Conservation (phyloP, 441 rosid species). For the Pelargonium australe region DNA sequence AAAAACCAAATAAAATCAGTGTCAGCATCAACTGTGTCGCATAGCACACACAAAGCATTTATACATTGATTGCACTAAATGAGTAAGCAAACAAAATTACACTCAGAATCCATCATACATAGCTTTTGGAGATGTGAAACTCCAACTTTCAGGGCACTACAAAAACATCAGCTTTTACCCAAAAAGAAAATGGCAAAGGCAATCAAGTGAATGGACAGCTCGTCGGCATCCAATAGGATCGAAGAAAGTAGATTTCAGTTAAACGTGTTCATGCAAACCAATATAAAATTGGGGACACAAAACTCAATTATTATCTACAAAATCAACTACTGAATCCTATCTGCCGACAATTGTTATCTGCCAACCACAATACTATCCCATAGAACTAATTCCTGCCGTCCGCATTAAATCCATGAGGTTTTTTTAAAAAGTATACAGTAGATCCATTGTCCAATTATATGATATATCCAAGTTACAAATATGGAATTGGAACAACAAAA, state of each 20-base stretch:
- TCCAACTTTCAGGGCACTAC: neutral
- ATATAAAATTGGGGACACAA: neutral
- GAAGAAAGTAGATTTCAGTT: neutral
- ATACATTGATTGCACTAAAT: constrained; percentile 2
- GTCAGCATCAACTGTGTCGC: neutral
- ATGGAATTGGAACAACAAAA: no score
- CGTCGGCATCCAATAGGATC: neutral
- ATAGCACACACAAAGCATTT: neutral
- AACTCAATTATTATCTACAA: neutral
- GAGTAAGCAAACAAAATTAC: neutral
- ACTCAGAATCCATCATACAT: neutral
- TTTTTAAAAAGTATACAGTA: neutral
- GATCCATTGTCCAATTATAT: neutral
- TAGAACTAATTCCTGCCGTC: neutral
- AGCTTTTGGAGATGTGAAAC: neutral
- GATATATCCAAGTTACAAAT: neutral
- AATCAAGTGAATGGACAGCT: neutral
- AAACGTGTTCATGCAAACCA: neutral
- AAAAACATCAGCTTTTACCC: neutral
- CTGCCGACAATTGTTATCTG: neutral
- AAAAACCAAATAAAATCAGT: neutral
- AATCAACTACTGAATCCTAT: neutral
- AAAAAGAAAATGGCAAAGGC: neutral
- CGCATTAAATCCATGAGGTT: neutral
- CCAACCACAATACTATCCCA: neutral